Base-by-base conservation (phyloP, 257 asterid genomes). In the Dorcoceras hygrometricum region DNA sequence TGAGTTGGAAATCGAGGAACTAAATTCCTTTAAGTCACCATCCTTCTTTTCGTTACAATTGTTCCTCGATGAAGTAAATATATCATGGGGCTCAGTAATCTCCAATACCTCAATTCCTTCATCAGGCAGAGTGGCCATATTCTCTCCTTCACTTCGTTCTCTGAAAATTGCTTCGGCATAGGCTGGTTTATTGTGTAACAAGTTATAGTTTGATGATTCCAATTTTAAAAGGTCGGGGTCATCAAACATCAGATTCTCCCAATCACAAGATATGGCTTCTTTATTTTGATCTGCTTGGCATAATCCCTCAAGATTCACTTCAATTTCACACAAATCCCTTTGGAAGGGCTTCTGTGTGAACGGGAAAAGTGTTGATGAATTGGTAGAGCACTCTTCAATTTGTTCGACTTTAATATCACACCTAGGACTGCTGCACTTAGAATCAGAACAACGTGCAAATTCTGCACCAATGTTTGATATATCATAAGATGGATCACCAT, bases 241-340 rank as follows among this genome's bases (percentile, higher is more conserved):
- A 66, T 83, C 91, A 39, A 84, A 68, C 58, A 90, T 83, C 83
- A 89, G 63, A 70, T 71, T 79, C 50, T 90, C 92, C 99, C 97
- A 88, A 56, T 88, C 95, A 77, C 89, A 81, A 25, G 81, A 78
- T 12, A 79, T 4, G 8, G 70, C 68, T 74, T 82, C 97, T 74
- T 69, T 77, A 63, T 54, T 65, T 78, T 77, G 83, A 77, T 75
- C 82, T 18, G 56, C 58, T 66, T 73, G 84, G 68, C 64, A 70
- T 46, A 51, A 51, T 39, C 76, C 78, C 59, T 68, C 85, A 16
- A 54, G 58, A 63, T 72, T 72, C 34, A 16, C 63, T 65, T 71
- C 85, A 63, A 56, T 72, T 32, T 69, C 73, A 43, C 66, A 66
- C 19, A 43, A 43, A 43, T 43, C 19, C 51, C 18, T 12, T 43